Conservation (phyloP, 1,284 basidiomycete species). For the Puccinia novopanici region DNA sequence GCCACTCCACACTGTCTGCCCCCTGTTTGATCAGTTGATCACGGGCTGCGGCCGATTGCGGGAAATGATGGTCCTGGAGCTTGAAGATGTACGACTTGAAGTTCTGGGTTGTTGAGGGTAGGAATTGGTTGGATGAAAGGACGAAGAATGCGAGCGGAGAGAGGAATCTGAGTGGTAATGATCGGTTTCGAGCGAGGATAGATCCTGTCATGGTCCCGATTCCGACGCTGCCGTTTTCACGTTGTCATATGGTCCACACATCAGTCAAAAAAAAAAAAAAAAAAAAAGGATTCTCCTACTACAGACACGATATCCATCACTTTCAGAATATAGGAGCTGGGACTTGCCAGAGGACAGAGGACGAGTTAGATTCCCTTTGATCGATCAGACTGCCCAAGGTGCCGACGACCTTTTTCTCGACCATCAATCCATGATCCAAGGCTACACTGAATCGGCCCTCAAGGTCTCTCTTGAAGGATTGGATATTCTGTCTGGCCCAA, state of each 20-base stretch:
- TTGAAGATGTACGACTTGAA: slow-evolving; percentile 41
- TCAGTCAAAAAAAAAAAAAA: too few species aligned
- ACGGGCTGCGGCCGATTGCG: slow-evolving; percentile 31
- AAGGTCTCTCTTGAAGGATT: slow-evolving; percentile 21
- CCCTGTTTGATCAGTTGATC: slow-evolving; percentile 32
- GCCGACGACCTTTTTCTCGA: slow-evolving; percentile 30
- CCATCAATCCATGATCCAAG: slow-evolving; percentile 25
- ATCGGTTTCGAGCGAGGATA: slow-evolving; percentile 44
- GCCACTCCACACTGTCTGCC: slow-evolving; percentile 2
- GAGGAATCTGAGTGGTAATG: slow-evolving; percentile 38
- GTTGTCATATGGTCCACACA: not conserved
- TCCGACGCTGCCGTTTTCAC: slow-evolving; percentile 23
- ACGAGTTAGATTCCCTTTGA: slow-evolving; percentile 32
- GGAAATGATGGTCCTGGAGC: slow-evolving; percentile 50
- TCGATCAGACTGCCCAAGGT: slow-evolving; percentile 30
- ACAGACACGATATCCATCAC: too few species aligned
- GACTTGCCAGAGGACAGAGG: slow-evolving; percentile 26
- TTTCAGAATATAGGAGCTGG: not conserved
- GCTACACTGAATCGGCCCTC: not conserved
- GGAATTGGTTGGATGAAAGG: slow-evolving; percentile 39
- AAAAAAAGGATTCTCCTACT: too few species aligned
- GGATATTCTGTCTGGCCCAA: slow-evolving; percentile 24
- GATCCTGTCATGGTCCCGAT: slow-evolving; percentile 50
- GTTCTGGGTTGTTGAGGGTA: slow-evolving; percentile 39
- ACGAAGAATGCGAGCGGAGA: slow-evolving; percentile 37